Evolutionary conservation across 2,329 filamentous ascomycete species (phyloP), one percentile per base, ranked within the genome.

Genomic region (Ophiostoma ulmi): DNA sequence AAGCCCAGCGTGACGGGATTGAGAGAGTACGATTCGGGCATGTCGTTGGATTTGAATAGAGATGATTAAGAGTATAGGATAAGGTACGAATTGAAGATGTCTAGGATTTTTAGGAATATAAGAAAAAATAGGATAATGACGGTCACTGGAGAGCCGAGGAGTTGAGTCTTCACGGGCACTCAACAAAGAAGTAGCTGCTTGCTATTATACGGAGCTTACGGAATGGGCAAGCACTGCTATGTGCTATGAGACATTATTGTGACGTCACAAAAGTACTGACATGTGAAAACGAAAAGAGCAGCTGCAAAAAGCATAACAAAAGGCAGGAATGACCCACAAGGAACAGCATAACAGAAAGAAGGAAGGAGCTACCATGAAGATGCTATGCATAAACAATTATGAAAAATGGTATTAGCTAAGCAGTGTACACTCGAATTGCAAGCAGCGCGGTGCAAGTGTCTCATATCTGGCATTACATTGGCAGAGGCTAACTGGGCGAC

Each of bases 1-100:
- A 89, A 93, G 68, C 90, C 71, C 75, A 89, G 88, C 38, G 87
- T 78, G 64, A 92, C 79, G 1, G 85, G 86, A 73, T 84, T 83
- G 0, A 70, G 39, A 5, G 69, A 70, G 68, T 64, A 70, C 35
- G 22, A 67, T 38, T 44, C 39, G 64, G 38, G 20, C 65, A 67
- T 67, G 22, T n/a, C 36, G 44, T n/a, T 39, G 48, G 3, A 31
- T 31, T 31, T 31, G 31, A 31, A 31, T 31, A 31, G 31, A 31
- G 2, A 31, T 31, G 31, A 31, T 31, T 31, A 31, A 31, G 31
- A 31, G 31, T 31, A 31, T 31, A 31, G 31, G 31, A 3, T 31
- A 3, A 31, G 31, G 31, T 31, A 31, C 31, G 31, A 31, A 31
- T 26, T 58, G n/a, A 7, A 4, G 22, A 58, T 26, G 8, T 26